Evolutionary conservation across 306 rosid species (phyloP).

Genomic region (Betula pendula): DNA sequence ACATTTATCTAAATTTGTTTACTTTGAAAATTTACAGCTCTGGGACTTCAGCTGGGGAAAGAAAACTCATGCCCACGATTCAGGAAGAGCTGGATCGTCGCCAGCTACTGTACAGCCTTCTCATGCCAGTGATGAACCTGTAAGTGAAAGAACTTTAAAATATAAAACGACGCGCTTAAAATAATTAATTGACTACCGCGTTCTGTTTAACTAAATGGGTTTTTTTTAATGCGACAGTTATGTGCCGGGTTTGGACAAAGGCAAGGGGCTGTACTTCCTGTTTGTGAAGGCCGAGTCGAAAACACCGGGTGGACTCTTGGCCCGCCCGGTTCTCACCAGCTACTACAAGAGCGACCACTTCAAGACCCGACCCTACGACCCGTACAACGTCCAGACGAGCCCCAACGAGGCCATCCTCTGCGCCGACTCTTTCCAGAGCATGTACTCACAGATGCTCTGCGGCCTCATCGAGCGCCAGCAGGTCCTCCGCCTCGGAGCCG

Average conservation of each 20-base stretch:
- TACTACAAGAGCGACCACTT: conserved; percentile 62
- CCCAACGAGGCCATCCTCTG: conserved; percentile 64
- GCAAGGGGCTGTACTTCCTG: conserved; percentile 58
- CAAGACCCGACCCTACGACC: conserved; percentile 67
- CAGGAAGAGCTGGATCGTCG: conserved; percentile 65
- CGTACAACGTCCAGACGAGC: conserved; percentile 57
- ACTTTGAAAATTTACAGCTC: conserved; percentile 34
- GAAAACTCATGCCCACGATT: conserved; percentile 65
- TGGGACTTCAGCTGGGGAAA: conserved; percentile 68
- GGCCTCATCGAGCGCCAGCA: conserved; percentile 47
- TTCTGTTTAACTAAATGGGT: background rate
- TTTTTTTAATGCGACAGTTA: conserved; percentile 27
- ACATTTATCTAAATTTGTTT: background rate
- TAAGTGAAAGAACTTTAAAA: conserved; percentile 18
- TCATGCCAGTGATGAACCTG: conserved; percentile 71
- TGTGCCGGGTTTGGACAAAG: conserved; percentile 57
- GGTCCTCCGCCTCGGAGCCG: conserved; percentile 63
- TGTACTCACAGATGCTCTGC: conserved; percentile 62
- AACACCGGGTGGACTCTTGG: conserved; percentile 60
- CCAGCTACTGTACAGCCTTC: conserved; percentile 57
- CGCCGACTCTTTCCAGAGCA: conserved; percentile 60
- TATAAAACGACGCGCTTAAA: background rate
- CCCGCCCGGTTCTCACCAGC: conserved; percentile 61
- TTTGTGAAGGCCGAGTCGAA: conserved; percentile 57
- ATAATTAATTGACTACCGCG: background rate